Percentiles rank a stretch among this genome's conserved stretches.
These are phyloP conservation scores for Sporothrix schenckii DNA, from an alignment of 2,329 filamentous ascomycete species.

Conservation along the genomic window DNA sequence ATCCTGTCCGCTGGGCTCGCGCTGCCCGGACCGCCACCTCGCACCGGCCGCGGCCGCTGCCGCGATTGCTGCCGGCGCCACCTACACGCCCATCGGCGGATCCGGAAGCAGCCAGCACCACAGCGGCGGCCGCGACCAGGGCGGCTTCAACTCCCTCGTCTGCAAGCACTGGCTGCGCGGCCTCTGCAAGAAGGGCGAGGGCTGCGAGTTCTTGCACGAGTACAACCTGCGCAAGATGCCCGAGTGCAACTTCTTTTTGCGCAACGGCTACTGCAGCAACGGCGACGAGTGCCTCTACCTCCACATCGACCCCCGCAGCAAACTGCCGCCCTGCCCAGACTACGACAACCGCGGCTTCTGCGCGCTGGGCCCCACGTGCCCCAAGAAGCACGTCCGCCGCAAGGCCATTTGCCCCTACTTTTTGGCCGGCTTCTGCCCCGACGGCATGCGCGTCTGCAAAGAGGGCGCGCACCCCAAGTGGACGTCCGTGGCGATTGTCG, in stretches of 20 bases:
- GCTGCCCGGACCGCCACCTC: slow-evolving; percentile 82
- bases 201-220: slow-evolving; percentile 97
- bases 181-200: slow-evolving; percentile 95
- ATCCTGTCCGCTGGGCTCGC: slow-evolving; percentile 81
- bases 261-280: slow-evolving; percentile 93
- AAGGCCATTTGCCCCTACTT: slow-evolving; percentile 77
- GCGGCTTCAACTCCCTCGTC: slow-evolving; percentile 77
- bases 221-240: slow-evolving; percentile 98
- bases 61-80: slow-evolving; percentile 41
- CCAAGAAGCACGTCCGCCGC: slow-evolving; percentile 84
- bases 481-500: slow-evolving; percentile 59
- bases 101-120: slow-evolving; percentile 38
- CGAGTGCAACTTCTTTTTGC: slow-evolving; percentile 94
- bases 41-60: slow-evolving; percentile 36
- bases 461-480: slow-evolving; percentile 83
- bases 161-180: slow-evolving; percentile 99
- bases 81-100: slow-evolving; percentile 37
- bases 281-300: slow-evolving; percentile 95
- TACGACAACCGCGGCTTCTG: slow-evolving; percentile 97
- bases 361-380: slow-evolving; percentile 81
- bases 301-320: slow-evolving; percentile 81
- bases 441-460: slow-evolving; percentile 68
- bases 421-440: slow-evolving; percentile 91
- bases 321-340: slow-evolving; percentile 79
- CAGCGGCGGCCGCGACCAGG: slow-evolving; percentile 31